These are phyloP conservation scores for Rhizopogon roseolus DNA, from an alignment of 768 basidiomycete genomes.

Conservation along the genomic window DNA sequence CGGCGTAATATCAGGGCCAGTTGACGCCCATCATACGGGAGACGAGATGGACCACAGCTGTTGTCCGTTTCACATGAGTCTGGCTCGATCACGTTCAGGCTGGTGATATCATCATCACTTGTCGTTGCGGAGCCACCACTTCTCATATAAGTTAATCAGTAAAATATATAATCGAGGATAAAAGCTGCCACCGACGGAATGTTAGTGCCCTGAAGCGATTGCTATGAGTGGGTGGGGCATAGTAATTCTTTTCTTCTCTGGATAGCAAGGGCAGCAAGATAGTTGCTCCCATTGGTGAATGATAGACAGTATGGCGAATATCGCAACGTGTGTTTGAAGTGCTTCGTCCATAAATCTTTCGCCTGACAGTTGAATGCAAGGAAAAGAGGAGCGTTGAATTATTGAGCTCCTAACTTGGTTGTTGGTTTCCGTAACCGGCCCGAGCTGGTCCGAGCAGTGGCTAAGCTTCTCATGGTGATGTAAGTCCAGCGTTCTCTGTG, in stretches of 20 bases:
- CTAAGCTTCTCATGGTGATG: no score
- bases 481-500: no score
- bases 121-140: not conserved
- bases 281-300: constrained; percentile 32
- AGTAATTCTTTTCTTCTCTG: constrained; percentile 20
- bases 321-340: constrained; percentile 27
- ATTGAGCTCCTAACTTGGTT: no score
- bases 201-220: constrained; percentile 3
- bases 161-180: not conserved
- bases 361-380: constrained; percentile 37
- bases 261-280: constrained; percentile 34
- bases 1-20: no score
- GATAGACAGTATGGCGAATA: constrained; percentile 25
- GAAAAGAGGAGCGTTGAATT: no score
- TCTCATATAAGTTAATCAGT: not conserved
- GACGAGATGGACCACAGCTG: not conserved
- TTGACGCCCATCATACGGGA: not conserved
- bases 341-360: constrained; percentile 35
- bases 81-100: not conserved
- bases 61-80: not conserved
- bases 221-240: constrained; percentile 12
- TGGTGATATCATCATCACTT: not conserved
- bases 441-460: no score
- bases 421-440: no score
- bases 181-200: not conserved